Conservation (phyloP, 1,284 basidiomycete species). For the Pascua guehoae region DNA sequence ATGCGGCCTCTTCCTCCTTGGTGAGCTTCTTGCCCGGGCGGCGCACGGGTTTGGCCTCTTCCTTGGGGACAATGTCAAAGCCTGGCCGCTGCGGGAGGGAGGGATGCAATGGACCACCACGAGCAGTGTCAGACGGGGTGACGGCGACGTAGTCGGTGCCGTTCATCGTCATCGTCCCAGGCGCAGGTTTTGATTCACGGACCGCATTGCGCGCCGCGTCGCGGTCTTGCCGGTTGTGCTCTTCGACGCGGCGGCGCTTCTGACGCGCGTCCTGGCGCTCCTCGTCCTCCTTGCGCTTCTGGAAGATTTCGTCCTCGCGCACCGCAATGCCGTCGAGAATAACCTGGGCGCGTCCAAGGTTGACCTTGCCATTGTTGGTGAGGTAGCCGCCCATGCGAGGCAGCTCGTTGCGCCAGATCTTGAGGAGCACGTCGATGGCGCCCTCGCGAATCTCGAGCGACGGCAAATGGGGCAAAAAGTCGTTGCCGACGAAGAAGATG, state of each 20-base stretch:
- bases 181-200: not conserved
- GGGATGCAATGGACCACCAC: slow-evolving; percentile 48
- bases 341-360: slow-evolving; percentile 80
- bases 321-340: slow-evolving; percentile 91
- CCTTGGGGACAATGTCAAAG: slow-evolving; percentile 63
- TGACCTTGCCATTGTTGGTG: slow-evolving; percentile 87
- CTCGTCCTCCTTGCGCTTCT: slow-evolving; percentile 86
- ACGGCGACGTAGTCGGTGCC: slow-evolving; percentile 48
- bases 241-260: slow-evolving; percentile 80
- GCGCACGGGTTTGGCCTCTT: slow-evolving; percentile 8
- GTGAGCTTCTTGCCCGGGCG: slow-evolving; percentile 29
- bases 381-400: slow-evolving; percentile 95
- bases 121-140: slow-evolving; percentile 27
- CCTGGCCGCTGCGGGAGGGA: slow-evolving; percentile 60
- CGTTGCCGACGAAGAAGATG: slow-evolving; percentile 99
- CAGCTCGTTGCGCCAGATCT: slow-evolving; percentile 91
- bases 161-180: slow-evolving; percentile 47
- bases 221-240: slow-evolving; percentile 55
- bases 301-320: slow-evolving; percentile 94
- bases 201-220: not conserved
- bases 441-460: slow-evolving; percentile 98
- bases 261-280: slow-evolving; percentile 85
- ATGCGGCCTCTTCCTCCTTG: slow-evolving; percentile 22
- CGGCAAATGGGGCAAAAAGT: slow-evolving; percentile 97
- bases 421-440: slow-evolving; percentile 92